phyloP scores from a whole-genome alignment of 208 protist genomes.

The Porcisia hertigi region DNA sequence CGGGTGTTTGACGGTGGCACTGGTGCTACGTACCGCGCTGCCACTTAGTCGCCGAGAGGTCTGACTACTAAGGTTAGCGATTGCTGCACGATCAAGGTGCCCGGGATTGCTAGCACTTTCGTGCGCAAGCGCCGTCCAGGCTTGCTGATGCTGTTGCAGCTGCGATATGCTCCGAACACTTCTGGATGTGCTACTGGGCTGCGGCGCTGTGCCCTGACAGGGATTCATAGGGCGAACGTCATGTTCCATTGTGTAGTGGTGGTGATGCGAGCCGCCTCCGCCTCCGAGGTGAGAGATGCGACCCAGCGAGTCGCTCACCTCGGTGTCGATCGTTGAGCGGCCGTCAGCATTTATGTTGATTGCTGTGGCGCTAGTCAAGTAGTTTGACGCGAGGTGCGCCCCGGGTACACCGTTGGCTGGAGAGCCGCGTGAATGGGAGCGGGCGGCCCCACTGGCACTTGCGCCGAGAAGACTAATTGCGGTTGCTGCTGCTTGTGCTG shows the following conservation, averaged over 20 bases:
- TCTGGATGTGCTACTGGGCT: not conserved
- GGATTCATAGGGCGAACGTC: slow-evolving; percentile 45
- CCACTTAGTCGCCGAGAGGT: slow-evolving; percentile 24
- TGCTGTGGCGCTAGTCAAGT: slow-evolving; percentile 4
- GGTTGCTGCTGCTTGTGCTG: slow-evolving; percentile 9
- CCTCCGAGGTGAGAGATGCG: slow-evolving; percentile 37
- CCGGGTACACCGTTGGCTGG: slow-evolving; percentile 9
- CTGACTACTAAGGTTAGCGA: slow-evolving; percentile 28
- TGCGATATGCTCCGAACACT: slow-evolving; percentile 10
- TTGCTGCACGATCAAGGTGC: slow-evolving; percentile 31
- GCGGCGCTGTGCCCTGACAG: slow-evolving; percentile 23
- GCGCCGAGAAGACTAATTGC: not conserved
- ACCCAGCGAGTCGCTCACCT: slow-evolving; percentile 72
- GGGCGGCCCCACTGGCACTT: not conserved
- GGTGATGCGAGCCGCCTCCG: slow-evolving; percentile 18
- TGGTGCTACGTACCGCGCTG: slow-evolving; percentile 29
- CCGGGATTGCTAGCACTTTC: slow-evolving; percentile 24
- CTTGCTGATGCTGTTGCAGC: slow-evolving; percentile 15
- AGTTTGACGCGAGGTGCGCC: slow-evolving; percentile 11
- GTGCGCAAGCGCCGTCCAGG: slow-evolving; percentile 25
- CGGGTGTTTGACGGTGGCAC: slow-evolving; percentile 41
- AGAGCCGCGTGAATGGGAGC: slow-evolving; percentile 31
- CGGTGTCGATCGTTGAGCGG: slow-evolving; percentile 81
- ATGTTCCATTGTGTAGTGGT: slow-evolving; percentile 34
- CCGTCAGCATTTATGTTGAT: slow-evolving; percentile 38